phyloP scores from a whole-genome alignment of 495 filamentous ascomycete genomes.

The Tuber magnatum region DNA sequence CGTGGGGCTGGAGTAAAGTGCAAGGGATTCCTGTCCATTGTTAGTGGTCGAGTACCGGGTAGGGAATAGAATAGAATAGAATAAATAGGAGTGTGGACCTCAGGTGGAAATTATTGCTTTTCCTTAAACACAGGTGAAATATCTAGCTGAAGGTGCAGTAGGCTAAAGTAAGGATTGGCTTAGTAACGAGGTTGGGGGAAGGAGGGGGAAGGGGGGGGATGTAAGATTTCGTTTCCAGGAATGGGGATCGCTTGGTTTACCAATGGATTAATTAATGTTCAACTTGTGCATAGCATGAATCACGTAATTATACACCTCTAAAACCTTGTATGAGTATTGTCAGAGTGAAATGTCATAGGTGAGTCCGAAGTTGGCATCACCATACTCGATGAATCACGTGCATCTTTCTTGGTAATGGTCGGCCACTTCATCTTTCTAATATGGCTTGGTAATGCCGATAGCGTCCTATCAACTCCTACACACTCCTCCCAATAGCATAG shows the following conservation, averaged over 20 bases:
- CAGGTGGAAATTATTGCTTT: background rate
- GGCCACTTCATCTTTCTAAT: background rate
- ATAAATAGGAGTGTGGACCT: background rate
- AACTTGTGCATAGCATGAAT: background rate
- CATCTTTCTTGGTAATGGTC: background rate
- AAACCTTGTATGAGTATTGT: background rate
- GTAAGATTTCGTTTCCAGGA: background rate
- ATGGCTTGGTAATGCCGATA: background rate
- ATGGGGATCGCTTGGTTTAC: background rate
- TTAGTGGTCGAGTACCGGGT: background rate
- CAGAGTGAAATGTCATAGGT: background rate
- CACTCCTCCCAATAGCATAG: background rate
- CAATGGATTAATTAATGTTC: background rate
- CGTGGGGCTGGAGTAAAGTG: background rate
- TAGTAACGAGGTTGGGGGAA: background rate
- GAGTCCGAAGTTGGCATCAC: background rate
- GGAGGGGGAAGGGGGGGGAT: no score
- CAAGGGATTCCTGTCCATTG: background rate
- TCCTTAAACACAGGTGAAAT: background rate
- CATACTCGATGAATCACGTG: background rate
- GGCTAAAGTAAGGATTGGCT: background rate
- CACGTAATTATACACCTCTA: background rate
- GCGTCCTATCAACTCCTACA: background rate
- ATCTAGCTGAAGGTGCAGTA: background rate
- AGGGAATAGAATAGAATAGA: background rate